Base-by-base conservation (phyloP, 2,329 filamentous ascomycete species). In the Ophiocordyceps camponoti-leonardi region DNA sequence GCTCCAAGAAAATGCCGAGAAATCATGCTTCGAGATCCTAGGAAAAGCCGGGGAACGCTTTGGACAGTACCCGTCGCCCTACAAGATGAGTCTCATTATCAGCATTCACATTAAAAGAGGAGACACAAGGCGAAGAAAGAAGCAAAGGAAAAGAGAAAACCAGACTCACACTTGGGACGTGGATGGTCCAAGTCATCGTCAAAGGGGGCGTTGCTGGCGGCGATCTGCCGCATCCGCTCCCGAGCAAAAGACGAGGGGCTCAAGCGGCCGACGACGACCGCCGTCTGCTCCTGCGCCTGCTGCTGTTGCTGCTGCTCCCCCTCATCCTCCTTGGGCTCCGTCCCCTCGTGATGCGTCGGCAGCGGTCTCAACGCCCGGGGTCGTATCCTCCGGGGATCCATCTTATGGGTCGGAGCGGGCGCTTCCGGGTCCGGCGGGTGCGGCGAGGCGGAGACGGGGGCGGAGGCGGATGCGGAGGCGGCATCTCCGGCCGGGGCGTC, bases 241-340 rank as follows among this genome's bases (percentile, higher is more conserved):
- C 65, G 58, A 23, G 65, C 63, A 53, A 67, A 64, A 8, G 64
- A 66, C 5, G 66, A 68, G 4, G 65, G 65, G 48, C 65, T 67
- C 43, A 57, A 57, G 26, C 63, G 62, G 20, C 64, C 61, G 31
- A 52, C 53, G 22, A 52, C 50, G 26, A 28, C 26, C 22, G 22
- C 22, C 22, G 4, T 23, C 22, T 6, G 3, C 22, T 23, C 22
- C 22, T 23, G 22, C 26, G 6, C 26, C 26, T 28, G 7, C 26
- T 28, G 4, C 26, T 28, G 7, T n/a, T n/a, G n/a, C n/a, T n/a
- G n/a, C n/a, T n/a, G n/a, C n/a, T n/a, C n/a, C n/a, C n/a, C n/a
- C 33, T 54, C 52, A 22, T 51, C 48, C 16, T 55, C 54, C 14
- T 49, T 54, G 33, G 58, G 47, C 43, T 62, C 61, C 6, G 54